phyloP scores from a whole-genome alignment of 306 rosid species.

The Cicer chorassanicum region DNA sequence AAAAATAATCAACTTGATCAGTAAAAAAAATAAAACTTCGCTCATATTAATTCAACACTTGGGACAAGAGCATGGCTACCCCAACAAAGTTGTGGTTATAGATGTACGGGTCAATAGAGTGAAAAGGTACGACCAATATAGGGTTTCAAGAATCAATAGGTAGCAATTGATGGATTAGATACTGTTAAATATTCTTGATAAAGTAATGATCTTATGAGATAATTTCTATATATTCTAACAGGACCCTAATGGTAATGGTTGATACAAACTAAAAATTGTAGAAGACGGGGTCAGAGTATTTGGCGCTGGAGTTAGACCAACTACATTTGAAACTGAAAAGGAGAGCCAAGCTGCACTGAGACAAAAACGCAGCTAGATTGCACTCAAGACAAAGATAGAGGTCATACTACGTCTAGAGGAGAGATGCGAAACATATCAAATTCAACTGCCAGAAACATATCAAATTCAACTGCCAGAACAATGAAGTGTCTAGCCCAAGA shows the following conservation, averaged over 20 bases:
- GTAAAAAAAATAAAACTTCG: neutral
- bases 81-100: neutral
- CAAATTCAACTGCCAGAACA: too few relatives aligned
- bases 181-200: neutral
- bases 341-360: too few relatives aligned
- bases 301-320: too few relatives aligned
- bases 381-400: too few relatives aligned
- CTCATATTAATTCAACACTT: constrained; percentile 4
- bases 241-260: neutral
- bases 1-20: neutral
- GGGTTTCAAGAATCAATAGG: neutral
- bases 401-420: too few relatives aligned
- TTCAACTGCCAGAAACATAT: too few relatives aligned
- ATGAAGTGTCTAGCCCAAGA: too few relatives aligned
- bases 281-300: too few relatives aligned
- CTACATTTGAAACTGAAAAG: too few relatives aligned
- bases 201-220: neutral
- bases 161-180: constrained; percentile 6
- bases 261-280: neutral
- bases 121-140: neutral
- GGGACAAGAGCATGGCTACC: neutral
- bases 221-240: neutral
- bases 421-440: too few relatives aligned
- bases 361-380: too few relatives aligned
- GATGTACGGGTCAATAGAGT: neutral